Evolutionary conservation across 257 asterid genomes (phyloP), one percentile per base, ranked within the genome.

Genomic region (Cruciata laevipes): DNA sequence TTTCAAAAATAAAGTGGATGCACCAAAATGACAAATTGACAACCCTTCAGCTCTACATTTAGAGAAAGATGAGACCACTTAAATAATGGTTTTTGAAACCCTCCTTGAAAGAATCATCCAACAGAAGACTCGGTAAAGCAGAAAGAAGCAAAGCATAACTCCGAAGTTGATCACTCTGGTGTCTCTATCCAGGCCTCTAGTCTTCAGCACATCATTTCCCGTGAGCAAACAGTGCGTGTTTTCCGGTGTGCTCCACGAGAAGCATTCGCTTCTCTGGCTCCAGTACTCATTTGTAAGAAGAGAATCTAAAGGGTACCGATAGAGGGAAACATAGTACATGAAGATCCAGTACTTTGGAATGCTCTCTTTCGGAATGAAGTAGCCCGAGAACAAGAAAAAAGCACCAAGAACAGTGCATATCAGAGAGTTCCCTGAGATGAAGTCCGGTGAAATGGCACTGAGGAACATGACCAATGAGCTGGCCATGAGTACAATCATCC

Each of bases 401-500:
- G 90, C 92, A 10, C 96, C 97, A 13, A 90, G 89, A 75, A 87
- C 97, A 7, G 93, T 79, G 79, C 85, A 80, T 69, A 90, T 90
- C 40, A 90, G 73, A 0, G 97, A 90, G 42, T 90, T 90, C 74
- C 97, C 97, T 0, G 96, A 86, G 4, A 90, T 90, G 76, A 90
- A 90, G 75, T 88, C 95, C 0, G 96, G 97, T 12, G 97, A 86
- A 24, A 90, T 64, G 2, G 89, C 92, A 64, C 96, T 88, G 20
- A 90, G 73, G 65, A 90, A 90, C 57, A 88, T 83, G 63, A 90
- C 97, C 65, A 90, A 74, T 0, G 97, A 90, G 74, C 97, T 90
- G 2, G 96, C 97, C 97, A 90, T 86, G 51, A 88, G 80, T 40
- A 90, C 95, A 17, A 90, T 90, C 8, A 88, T 83, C 97, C 97